These are phyloP conservation scores for Capsella rubella DNA, from an alignment of 441 rosid species.

Conservation along the genomic window DNA sequence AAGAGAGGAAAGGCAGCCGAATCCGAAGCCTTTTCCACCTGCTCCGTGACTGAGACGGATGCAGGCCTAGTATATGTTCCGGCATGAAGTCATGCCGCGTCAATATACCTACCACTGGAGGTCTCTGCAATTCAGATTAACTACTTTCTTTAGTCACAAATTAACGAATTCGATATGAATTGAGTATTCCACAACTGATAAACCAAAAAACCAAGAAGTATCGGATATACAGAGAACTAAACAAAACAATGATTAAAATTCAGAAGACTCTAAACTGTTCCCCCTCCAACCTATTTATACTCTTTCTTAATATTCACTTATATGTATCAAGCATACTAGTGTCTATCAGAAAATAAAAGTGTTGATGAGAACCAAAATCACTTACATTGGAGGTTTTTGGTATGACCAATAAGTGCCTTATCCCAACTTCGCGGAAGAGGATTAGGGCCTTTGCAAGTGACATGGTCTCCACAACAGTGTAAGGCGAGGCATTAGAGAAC, in stretches of 20 bases:
- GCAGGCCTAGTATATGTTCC: constrained; percentile 69
- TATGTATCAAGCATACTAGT: constrained; percentile 4
- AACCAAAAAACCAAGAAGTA: constrained; percentile 2
- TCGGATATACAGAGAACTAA: background rate
- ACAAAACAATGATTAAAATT: background rate
- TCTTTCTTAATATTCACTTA: background rate
- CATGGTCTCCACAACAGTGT: constrained; percentile 91
- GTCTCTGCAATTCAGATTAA: constrained; percentile 54
- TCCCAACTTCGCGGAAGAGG: constrained; percentile 81
- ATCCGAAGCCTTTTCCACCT: constrained; percentile 79
- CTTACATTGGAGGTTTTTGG: constrained; percentile 75
- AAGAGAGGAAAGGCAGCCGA: constrained; percentile 48
- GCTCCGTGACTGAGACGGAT: constrained; percentile 58
- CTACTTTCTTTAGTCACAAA: constrained; percentile 3
- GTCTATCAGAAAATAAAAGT: constrained; percentile 8
- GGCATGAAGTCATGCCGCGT: constrained; percentile 96
- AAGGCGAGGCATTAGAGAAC: constrained; percentile 85
- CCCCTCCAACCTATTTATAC: background rate
- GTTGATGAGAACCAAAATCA: constrained; percentile 27
- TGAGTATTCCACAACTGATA: background rate
- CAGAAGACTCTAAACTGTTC: constrained; percentile 7
- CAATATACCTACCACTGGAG: constrained; percentile 79
- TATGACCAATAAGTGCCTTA: constrained; percentile 84
- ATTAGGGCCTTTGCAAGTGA: constrained; percentile 81
- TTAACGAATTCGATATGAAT: background rate